Base-by-base conservation (phyloP, 1,284 basidiomycete species). In the Albatrellus sp. region DNA sequence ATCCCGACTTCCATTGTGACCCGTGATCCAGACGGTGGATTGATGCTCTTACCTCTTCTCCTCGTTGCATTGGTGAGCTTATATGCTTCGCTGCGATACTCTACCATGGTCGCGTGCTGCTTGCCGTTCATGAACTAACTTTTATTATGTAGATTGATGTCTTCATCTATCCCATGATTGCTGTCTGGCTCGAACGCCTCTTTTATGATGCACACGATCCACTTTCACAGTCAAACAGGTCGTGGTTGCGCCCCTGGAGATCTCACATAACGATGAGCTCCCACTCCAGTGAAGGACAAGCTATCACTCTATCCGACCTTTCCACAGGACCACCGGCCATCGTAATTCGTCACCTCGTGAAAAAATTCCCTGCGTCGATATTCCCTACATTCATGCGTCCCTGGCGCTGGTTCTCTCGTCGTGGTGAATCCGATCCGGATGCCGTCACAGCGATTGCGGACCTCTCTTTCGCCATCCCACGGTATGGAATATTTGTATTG, bases 401-500 rank as follows among this genome's bases (percentile, higher is more conserved):
- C n/a, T n/a, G n/a, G n/a, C n/a, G n/a, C n/a, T n/a, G n/a, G n/a
- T n/a, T n/a, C n/a, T n/a, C n/a, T n/a, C n/a, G n/a, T n/a, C n/a
- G n/a, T n/a, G n/a, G n/a, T n/a, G n/a, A n/a, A n/a, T n/a, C n/a
- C n/a, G n/a, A n/a, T n/a, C n/a, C n/a, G n/a, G 60, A 61, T 31
- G 46, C 56, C 4, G 71, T 84, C 10, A 75, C 69, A 0, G 83
- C 83, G 0, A 70, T 87, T 16, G 62, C 64, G 2, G 75, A 82
- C 51, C 68, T 86, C 19, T 75, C 75, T 0, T 58, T 86, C 41
- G 70, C 77, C 47, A 70, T 87, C 6, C 82, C 81, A 1, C 75
- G 76, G 52, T 67, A 64, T 12, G 82, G 80, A 8, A 84, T 88
- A 31, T 87, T 79, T 53, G 83, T 87, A 12, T 62, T 89, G 6